phyloP scores from a whole-genome alignment of 2,329 filamentous ascomycete species.

The Curvularia sp. region DNA sequence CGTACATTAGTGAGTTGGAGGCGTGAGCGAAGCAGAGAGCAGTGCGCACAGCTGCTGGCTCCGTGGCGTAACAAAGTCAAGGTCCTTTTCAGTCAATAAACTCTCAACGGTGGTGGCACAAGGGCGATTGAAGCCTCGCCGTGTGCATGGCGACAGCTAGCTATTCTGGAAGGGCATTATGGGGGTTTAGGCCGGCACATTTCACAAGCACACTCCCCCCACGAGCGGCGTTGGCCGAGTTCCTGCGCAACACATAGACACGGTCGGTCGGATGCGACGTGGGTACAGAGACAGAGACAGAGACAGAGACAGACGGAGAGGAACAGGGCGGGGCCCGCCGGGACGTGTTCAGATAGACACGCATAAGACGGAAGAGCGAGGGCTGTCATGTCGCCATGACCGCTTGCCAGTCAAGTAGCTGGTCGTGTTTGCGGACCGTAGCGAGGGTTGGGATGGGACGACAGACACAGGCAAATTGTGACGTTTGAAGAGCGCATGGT shows the following conservation, averaged over 20 bases:
- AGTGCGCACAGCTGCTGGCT: constrained; percentile 24
- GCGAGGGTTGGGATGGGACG: constrained; percentile 21
- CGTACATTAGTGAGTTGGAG: constrained; percentile 26
- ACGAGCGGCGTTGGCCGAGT: constrained; percentile 25
- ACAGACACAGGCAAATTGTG: constrained; percentile 27
- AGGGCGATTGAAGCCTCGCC: constrained; percentile 22
- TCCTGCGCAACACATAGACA: constrained; percentile 30
- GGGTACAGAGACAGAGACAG: constrained; percentile 21
- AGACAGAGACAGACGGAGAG: neutral
- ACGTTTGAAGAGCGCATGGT: constrained; percentile 31
- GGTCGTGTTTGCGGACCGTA: constrained; percentile 27
- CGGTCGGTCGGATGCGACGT: constrained; percentile 20
- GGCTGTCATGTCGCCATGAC: constrained; percentile 23
- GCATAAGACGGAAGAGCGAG: constrained; percentile 19
- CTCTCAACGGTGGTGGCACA: constrained; percentile 32
- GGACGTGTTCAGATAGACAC: constrained; percentile 15
- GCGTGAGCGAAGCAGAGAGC: constrained; percentile 31
- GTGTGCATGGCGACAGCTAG: constrained; percentile 19
- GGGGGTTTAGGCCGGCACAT: constrained; percentile 27
- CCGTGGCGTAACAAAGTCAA: constrained; percentile 12
- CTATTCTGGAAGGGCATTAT: constrained; percentile 36
- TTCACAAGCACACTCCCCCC: constrained; percentile 22
- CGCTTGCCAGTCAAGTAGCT: constrained; percentile 17
- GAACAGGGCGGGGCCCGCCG: constrained; percentile 22
- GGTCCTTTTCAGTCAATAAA: constrained; percentile 18